A percentile compares a stretch with the other conserved stretches of the same genome.
Evolutionary conservation across 805 yeast species (phyloP).

Genomic region (Teunomyces stri): DNA sequence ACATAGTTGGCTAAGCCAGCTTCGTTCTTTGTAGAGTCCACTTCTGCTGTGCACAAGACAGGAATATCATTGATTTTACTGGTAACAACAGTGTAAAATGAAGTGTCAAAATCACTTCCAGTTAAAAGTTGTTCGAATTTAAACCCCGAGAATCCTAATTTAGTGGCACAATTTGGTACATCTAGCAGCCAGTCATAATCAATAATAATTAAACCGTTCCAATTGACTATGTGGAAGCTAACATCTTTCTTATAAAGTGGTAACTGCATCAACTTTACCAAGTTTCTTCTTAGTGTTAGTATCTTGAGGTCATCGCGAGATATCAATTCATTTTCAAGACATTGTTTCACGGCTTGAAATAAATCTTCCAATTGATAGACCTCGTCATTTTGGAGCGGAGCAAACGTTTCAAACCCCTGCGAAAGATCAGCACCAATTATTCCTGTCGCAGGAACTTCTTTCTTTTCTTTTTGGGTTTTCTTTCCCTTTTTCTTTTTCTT

Average conservation of each 20-base stretch:
- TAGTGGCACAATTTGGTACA: not conserved
- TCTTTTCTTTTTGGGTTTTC: slow-evolving; percentile 1
- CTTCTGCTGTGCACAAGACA: slow-evolving; percentile 21
- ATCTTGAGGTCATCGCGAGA: slow-evolving; percentile 9
- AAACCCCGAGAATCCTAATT: slow-evolving; percentile 20
- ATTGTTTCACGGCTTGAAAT: slow-evolving; percentile 9
- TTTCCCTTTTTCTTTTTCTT: not conserved
- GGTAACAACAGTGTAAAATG: slow-evolving; percentile 16
- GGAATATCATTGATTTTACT: slow-evolving; percentile 11
- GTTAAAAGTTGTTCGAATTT: slow-evolving; percentile 21
- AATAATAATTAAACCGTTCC: slow-evolving; percentile 16
- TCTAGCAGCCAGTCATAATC: slow-evolving; percentile 18
- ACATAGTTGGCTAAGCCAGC: slow-evolving; percentile 14
- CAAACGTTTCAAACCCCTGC: slow-evolving; percentile 14
- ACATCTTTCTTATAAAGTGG: slow-evolving; percentile 15
- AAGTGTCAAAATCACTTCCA: not conserved
- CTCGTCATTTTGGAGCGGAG: slow-evolving; percentile 7
- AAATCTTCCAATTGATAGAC: slow-evolving; percentile 17
- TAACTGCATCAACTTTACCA: slow-evolving; percentile 16
- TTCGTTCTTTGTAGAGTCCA: slow-evolving; percentile 16
- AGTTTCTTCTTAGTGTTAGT: slow-evolving; percentile 17
- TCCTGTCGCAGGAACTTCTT: slow-evolving; percentile 5
- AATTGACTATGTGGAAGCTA: slow-evolving; percentile 17
- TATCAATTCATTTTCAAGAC: slow-evolving; percentile 3
- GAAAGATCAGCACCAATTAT: slow-evolving; percentile 19